These are phyloP conservation scores for Penicillium hesseltinei DNA, from an alignment of 2,329 filamentous ascomycete species.

Conservation along the genomic window DNA sequence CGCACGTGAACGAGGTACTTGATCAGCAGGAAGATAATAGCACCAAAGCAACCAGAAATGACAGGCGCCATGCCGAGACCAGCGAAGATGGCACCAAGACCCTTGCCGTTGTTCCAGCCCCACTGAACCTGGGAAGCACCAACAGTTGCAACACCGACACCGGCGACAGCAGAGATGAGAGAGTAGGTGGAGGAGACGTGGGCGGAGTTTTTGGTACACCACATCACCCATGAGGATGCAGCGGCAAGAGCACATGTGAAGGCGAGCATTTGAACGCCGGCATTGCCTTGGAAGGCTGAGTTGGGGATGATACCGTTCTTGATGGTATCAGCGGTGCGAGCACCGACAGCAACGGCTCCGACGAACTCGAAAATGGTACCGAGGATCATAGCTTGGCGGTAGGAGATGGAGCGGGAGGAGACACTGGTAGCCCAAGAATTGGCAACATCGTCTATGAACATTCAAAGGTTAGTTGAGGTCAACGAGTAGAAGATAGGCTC, in stretches of 20 bases:
- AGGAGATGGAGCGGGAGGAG: slow-evolving; percentile 65
- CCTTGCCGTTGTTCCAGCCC: slow-evolving; percentile 67
- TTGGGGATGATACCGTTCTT: slow-evolving; percentile 72
- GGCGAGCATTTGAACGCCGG: slow-evolving; percentile 66
- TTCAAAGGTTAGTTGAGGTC: not conserved
- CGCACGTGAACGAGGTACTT: slow-evolving; percentile 70
- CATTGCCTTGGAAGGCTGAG: slow-evolving; percentile 57
- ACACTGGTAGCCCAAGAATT: slow-evolving; percentile 81
- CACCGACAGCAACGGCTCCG: slow-evolving; percentile 65
- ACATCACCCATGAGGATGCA: slow-evolving; percentile 68
- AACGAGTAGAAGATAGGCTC: not conserved
- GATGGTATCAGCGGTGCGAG: slow-evolving; percentile 71
- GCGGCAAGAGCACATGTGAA: slow-evolving; percentile 35
- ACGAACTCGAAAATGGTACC: slow-evolving; percentile 66
- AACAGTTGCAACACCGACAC: slow-evolving; percentile 66
- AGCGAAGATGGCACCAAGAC: slow-evolving; percentile 69
- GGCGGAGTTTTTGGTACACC: slow-evolving; percentile 71
- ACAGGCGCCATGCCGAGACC: slow-evolving; percentile 63
- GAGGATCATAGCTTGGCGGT: slow-evolving; percentile 42
- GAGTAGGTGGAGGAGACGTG: slow-evolving; percentile 74
- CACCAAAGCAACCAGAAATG: slow-evolving; percentile 64
- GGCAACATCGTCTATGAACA: slow-evolving; percentile 65
- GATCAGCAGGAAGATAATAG: slow-evolving; percentile 70
- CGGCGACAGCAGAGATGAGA: slow-evolving; percentile 65
- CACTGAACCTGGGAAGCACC: slow-evolving; percentile 63